phyloP scores from a whole-genome alignment of 257 asterid species.

The Paraleonurus japonicus region DNA sequence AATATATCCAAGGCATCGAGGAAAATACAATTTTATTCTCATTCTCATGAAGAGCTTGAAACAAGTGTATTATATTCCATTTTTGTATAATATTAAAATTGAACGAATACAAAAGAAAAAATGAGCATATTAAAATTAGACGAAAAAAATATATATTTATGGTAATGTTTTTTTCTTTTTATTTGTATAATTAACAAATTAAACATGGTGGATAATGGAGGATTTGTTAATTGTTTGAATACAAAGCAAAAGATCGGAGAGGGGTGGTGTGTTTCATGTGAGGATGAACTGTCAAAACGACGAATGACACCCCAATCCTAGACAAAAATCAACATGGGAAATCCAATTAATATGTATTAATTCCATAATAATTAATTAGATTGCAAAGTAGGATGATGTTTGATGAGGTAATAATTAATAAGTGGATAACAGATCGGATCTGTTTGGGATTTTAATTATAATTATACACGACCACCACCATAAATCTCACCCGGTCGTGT shows the following conservation, averaged over 20 bases:
- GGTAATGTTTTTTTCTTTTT: no score
- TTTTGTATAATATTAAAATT: no score
- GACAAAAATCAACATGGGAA: slow-evolving; percentile 35
- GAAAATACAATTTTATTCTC: no score
- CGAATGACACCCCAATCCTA: slow-evolving; percentile 30
- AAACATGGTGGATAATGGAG: slow-evolving; percentile 28
- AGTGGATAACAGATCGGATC: slow-evolving; percentile 50
- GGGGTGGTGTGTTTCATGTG: slow-evolving; percentile 6
- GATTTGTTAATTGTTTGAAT: slow-evolving; percentile 19
- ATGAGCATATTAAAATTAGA: no score
- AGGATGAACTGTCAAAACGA: slow-evolving; percentile 43
- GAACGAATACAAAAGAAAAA: no score
- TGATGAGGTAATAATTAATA: slow-evolving; percentile 38
- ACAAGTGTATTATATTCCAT: no score
- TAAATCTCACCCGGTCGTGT: slow-evolving; percentile 40
- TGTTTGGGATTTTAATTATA: slow-evolving; percentile 33
- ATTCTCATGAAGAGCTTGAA: no score
- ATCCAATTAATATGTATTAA: slow-evolving; percentile 12
- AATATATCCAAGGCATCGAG: no score
- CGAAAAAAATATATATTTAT: no score
- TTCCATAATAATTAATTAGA: neutral
- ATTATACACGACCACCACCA: slow-evolving; percentile 12
- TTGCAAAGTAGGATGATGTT: slow-evolving; percentile 13
- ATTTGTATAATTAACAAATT: no score
- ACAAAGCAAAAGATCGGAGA: slow-evolving; percentile 19